Evolutionary conservation across 2,329 filamentous ascomycete genomes (phyloP), one percentile per base, ranked within the genome.

Genomic region (Amesomyces nigricolor): DNA sequence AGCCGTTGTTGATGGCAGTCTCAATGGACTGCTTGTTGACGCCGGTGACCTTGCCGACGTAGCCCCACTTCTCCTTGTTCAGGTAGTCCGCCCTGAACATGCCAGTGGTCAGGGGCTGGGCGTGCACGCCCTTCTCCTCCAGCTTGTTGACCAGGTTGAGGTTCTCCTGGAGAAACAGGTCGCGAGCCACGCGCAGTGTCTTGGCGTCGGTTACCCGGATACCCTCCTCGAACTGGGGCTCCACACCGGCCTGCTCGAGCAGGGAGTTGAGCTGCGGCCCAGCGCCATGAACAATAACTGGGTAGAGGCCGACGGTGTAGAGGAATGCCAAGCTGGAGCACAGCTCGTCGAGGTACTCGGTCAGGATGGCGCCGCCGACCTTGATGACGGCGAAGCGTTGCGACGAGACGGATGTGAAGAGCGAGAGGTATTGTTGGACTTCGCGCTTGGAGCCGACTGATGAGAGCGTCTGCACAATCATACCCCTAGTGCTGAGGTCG

Each of bases 321-420:
- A 97, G 82, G 74, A 97, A 95, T 29, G 90, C 87, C 57, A 97
- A 79, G 48, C 89, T 91, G 53, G 88, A 87, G 68, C 90, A 95
- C 54, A 99, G 83, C 66, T 91, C 91, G 71, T 96, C 88, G 54
- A 97, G 80, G 72, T 96, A 88, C 70, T 97, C 91, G 58, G 90
- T 95, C 66, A 99, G 81, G 67, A 97, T 96, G 61, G 92, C 94
- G 60, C 92, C 94, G 59, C 92, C 94, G 54, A 97, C 92, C 78
- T 99, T 99, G 74, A 99, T 95, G 47, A 99, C 92, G 63, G 91
- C 92, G 72, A 97, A 99, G 69, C 95, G 91, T 76, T 97, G 91
- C 37, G 91, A 95, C 44, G 91, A 94, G 59, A 96, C 91, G 35
- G 91, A 96, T 64, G 88, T 94, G 79, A 99, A 99, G 71, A 97